Base-by-base conservation (phyloP, 371 early-diverging fungal species). In the Lichtheimia corymbifera region DNA sequence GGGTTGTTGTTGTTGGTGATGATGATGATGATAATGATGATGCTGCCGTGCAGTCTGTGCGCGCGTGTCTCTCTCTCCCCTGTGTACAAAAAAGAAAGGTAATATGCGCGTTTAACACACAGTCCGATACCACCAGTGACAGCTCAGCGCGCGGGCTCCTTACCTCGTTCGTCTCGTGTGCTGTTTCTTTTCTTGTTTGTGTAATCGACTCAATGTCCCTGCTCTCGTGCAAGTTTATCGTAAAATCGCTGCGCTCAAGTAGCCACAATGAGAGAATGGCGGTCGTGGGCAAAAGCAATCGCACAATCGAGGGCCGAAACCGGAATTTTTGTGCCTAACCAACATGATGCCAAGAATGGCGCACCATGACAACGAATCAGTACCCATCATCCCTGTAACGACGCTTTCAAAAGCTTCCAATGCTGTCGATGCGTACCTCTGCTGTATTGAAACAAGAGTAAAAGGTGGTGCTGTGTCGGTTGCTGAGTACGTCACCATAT, bases 21-120 rank as follows among this genome's bases (percentile, higher is more conserved):
- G 6, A 18, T 27, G 14, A 14, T 24, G 2, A 41, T 17, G 27
- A 35, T n/a, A 3, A 35, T 55, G 9, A 5, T 28, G 6, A 9
- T 17, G 15, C 25, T 22, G 22, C 43, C n/a, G 6, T 56, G 47
- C 25, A 25, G 57, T 56, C 57, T 56, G 57, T 56, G 57, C 57
- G 57, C 35, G 35, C 22, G 22, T 22, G 22, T 22, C 22, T 22
- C 22, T 35, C 35, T 35, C 35, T 56, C n/a, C n/a, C 18, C 30
- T n/a, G 5, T 15, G 17, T 30, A 3, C 3, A 52, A 14, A 52
- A 52, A 47, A 47, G 12, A 27, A 15, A 15, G 27, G 7, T 24
- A 5, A 14, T 52, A 27, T 52, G 52, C 24, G 27, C 15, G 24
- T 18, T 24, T 52, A 15, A 52, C 27, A 20, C 27, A 27, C 52